phyloP scores from a whole-genome alignment of 75 land plant genomes.

The Cryptomeria japonica region DNA sequence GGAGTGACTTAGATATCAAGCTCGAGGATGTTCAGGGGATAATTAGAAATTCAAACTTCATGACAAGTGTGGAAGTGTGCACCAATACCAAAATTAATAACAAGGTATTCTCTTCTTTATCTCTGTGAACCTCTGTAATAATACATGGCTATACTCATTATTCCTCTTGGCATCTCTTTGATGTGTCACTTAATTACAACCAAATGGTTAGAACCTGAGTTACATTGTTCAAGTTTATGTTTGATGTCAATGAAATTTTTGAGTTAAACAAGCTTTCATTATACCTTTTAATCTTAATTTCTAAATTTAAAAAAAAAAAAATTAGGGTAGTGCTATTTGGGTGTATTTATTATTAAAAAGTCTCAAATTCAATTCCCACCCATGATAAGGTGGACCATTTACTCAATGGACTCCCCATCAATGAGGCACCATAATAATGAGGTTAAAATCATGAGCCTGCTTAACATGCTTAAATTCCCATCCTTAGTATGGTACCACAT shows the following conservation, averaged over 20 bases:
- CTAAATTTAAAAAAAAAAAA: too few relatives aligned
- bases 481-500: too few relatives aligned
- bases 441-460: too few relatives aligned
- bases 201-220: neutral
- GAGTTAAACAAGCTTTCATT: too few relatives aligned
- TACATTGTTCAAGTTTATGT: neutral
- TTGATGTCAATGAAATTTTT: neutral
- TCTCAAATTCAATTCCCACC: too few relatives aligned
- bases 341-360: too few relatives aligned
- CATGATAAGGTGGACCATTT: too few relatives aligned
- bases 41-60: neutral
- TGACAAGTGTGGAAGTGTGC: neutral
- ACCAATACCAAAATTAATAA: neutral
- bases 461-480: too few relatives aligned
- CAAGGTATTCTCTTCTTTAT: neutral
- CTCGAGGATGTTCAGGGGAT: neutral
- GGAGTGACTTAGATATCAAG: neutral
- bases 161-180: neutral
- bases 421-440: too few relatives aligned
- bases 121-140: neutral
- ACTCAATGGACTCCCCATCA: too few relatives aligned
- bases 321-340: too few relatives aligned
- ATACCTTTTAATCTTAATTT: too few relatives aligned
- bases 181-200: neutral
- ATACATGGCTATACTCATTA: neutral